These are phyloP conservation scores for Aspergillus avenaceus DNA, from an alignment of 495 filamentous ascomycete species.

Conservation along the genomic window DNA sequence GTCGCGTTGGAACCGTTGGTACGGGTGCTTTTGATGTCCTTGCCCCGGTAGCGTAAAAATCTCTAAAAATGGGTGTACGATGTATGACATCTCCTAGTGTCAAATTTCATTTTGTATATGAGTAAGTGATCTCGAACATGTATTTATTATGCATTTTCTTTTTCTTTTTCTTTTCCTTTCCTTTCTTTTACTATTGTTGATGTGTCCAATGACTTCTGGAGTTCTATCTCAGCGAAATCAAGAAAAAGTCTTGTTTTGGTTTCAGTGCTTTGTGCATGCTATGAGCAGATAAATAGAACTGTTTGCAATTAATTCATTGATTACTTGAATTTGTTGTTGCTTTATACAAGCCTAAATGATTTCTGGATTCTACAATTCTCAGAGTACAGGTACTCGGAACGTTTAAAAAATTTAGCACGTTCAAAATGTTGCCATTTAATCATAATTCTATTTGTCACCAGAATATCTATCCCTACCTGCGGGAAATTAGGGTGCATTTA, in stretches of 20 bases:
- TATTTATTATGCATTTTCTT: constrained; percentile 19
- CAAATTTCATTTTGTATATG: constrained; percentile 21
- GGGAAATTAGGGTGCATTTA: no score
- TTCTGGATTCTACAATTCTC: no score
- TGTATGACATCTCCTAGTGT: constrained; percentile 16
- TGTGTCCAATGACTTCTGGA: constrained; percentile 38
- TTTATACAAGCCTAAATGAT: no score
- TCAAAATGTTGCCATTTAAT: no score
- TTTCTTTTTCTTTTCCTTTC: no score
- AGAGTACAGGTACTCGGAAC: no score
- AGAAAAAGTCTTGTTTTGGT: constrained; percentile 34
- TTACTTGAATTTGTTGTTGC: neutral
- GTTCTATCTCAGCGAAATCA: constrained; percentile 41
- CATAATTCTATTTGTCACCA: no score
- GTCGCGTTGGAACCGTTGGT: constrained; percentile 73
- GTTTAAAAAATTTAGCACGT: no score
- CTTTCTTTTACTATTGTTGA: constrained; percentile 11
- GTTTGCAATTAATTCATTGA: constrained; percentile 17
- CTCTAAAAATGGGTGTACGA: constrained; percentile 20
- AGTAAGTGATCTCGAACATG: constrained; percentile 1
- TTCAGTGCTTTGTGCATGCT: constrained; percentile 25
- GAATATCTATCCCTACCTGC: no score
- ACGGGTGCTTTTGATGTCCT: constrained; percentile 92
- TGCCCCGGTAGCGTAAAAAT: constrained; percentile 58
- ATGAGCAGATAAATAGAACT: constrained; percentile 12